A percentile compares a stretch with the other conserved stretches of the same genome.
Conservation (phyloP, 805 yeast genomes). For the Zygoascus ofunaensis region DNA sequence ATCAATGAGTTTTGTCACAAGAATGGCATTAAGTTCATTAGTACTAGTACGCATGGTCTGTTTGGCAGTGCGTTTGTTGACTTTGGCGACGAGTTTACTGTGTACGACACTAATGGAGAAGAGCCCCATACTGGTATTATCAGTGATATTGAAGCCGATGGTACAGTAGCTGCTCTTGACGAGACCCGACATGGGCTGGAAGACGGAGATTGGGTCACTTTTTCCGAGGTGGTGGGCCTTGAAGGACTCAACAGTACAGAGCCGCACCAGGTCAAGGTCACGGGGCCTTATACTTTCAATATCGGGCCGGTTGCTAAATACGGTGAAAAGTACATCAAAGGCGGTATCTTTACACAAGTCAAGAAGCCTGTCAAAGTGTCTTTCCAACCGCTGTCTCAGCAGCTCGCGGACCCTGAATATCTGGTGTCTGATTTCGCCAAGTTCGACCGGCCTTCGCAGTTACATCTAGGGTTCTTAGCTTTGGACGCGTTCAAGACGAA, state of each 20-base stretch:
- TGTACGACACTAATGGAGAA: constrained; percentile 84
- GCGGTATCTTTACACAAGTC: constrained; percentile 89
- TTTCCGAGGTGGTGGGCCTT: constrained; percentile 77
- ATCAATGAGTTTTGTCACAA: constrained; percentile 69
- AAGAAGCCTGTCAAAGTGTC: constrained; percentile 62
- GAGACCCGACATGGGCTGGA: constrained; percentile 89
- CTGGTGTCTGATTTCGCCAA: constrained; percentile 84
- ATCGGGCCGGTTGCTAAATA: constrained; percentile 46
- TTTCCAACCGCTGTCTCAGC: constrained; percentile 57
- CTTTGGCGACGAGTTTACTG: constrained; percentile 71
- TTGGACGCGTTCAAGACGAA: constrained; percentile 60
- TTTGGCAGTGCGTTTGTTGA: constrained; percentile 87
- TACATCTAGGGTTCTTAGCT: constrained; percentile 89
- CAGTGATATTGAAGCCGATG: constrained; percentile 77
- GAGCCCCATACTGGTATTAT: constrained; percentile 83
- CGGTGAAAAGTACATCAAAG: constrained; percentile 64
- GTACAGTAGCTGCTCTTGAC: constrained; percentile 88
- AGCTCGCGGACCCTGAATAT: constrained; percentile 69
- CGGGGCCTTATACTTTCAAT: constrained; percentile 92
- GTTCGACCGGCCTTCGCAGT: constrained; percentile 83
- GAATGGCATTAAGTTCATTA: constrained; percentile 65
- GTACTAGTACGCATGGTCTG: constrained; percentile 77
- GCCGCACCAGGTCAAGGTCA: constrained; percentile 66
- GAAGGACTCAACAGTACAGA: constrained; percentile 63
- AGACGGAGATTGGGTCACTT: constrained; percentile 84